Evolutionary conservation across 345 rosid genomes (phyloP), one percentile per base, ranked within the genome.

Genomic region (Zanthoxylum bungeanum): DNA sequence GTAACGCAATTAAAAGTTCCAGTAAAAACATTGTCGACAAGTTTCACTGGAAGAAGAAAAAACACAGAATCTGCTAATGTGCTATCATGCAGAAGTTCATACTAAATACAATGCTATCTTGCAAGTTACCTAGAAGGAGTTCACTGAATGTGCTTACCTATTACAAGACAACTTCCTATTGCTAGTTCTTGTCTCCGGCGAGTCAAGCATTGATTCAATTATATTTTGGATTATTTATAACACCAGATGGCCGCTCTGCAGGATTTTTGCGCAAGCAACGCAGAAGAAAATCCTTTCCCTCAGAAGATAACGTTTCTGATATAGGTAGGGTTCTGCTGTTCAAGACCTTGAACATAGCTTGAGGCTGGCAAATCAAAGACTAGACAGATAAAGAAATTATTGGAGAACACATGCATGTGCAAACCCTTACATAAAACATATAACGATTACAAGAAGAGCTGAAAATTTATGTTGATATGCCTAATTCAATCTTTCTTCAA

Each of bases 291-390:
- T 89, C 86, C 83, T 82, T 89, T 34, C 85, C 92, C 61, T 81
- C 85, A 1, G 80, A 65, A 42, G 92, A 87, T 70, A 89, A 73
- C 4, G 74, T 70, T 60, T 86, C 82, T n/a, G 95, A 92, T 56
- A 89, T 78, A 19, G 82, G 72, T 4, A 92, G 95, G 71, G 70
- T 57, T 68, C 51, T 61, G n/a, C n/a, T n/a, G 74, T 80, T 56
- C 76, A 89, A 62, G 51, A 85, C 85, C 81, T 87, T 86, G 87
- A 86, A 89, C 92, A 87, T 83, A 7, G 89, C 95, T 67, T 68
- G 80, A 75, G 88, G 87, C 95, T 89, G 88, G 70, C 47, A 49
- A 44, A 73, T 25, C n/a, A 11, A 72, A 77, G 59, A 59, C 0
- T 30, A n/a, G n/a, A 67, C 12, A 52, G 61, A 16, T 19, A 46